phyloP scores from a whole-genome alignment of 495 filamentous ascomycete genomes.

The Hamigera avellanea region DNA sequence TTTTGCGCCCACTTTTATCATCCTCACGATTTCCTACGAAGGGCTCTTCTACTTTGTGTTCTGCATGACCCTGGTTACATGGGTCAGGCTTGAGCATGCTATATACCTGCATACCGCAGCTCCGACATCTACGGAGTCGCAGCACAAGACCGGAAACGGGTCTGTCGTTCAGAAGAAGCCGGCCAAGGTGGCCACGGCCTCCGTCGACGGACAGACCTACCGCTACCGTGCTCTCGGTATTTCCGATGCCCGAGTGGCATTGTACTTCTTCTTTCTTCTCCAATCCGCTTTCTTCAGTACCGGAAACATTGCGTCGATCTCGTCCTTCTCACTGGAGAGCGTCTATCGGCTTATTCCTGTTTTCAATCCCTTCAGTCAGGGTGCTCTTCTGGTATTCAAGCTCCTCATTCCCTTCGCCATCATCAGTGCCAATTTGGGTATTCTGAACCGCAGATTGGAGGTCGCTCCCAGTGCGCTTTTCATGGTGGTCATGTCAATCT shows the following conservation, averaged over 20 bases:
- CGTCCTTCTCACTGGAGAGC: conserved; percentile 86
- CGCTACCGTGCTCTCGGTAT: conserved; percentile 63
- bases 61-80: conserved; percentile 69
- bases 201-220: conserved; percentile 25
- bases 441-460: conserved; percentile 76
- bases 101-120: conserved; percentile 46
- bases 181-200: conserved; percentile 16
- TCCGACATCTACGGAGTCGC: conserved; percentile 12
- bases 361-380: conserved; percentile 90
- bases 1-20: conserved; percentile 87
- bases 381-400: conserved; percentile 77
- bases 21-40: conserved; percentile 96
- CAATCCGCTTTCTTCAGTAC: conserved; percentile 97
- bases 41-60: conserved; percentile 93
- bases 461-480: conserved; percentile 77
- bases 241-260: conserved; percentile 69
- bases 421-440: conserved; percentile 85
- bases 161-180: conserved; percentile 12
- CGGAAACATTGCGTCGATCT: conserved; percentile 90
- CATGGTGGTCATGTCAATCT: conserved; percentile 88
- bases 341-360: conserved; percentile 86
- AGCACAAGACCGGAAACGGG: conserved; percentile 5
- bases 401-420: conserved; percentile 88
- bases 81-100: conserved; percentile 83
- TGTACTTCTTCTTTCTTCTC: conserved; percentile 92